Percentiles rank a stretch among this genome's conserved stretches.
phyloP scores from a whole-genome alignment of 164 flowering plant species.

The Tetrastigma voinierianum region DNA sequence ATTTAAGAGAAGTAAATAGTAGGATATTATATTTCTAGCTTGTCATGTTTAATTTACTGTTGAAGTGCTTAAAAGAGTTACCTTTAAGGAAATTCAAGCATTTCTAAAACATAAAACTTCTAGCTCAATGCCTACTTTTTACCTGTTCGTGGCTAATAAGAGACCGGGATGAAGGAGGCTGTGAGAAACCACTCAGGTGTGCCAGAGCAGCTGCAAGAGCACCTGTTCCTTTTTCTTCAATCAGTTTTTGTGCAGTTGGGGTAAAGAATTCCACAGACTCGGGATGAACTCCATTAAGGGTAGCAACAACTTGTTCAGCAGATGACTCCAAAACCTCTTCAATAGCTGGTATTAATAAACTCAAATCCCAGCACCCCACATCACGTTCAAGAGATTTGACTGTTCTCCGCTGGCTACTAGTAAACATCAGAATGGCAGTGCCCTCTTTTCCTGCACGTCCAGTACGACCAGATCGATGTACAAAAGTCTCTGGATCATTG shows the following conservation, averaged over 20 bases:
- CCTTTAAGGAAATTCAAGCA: neutral
- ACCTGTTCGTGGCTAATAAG: constrained; percentile 94
- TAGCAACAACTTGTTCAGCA: constrained; percentile 87
- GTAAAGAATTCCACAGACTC: constrained; percentile 76
- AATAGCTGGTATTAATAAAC: constrained; percentile 71
- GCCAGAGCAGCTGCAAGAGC: constrained; percentile 98
- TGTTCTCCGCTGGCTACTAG: constrained; percentile 79
- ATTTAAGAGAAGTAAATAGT: neutral
- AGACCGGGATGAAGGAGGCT: constrained; percentile 91
- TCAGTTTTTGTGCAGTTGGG: constrained; percentile 77
- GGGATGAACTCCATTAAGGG: constrained; percentile 90
- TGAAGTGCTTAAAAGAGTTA: neutral
- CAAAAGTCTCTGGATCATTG: constrained; percentile 97
- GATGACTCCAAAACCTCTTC: constrained; percentile 83
- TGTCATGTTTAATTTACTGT: neutral
- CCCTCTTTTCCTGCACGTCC: constrained; percentile 99
- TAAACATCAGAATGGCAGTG: constrained; percentile 78
- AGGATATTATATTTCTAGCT: neutral
- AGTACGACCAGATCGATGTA: constrained; percentile 99
- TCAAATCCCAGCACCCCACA: constrained; percentile 90
- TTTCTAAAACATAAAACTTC: neutral
- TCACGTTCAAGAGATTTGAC: constrained; percentile 86
- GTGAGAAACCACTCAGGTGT: constrained; percentile 93
- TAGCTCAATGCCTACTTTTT: neutral
- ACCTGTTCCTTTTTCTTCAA: constrained; percentile 72